Base-by-base conservation (phyloP, 371 early-diverging fungal species). In the Chytridium lagenaria region DNA sequence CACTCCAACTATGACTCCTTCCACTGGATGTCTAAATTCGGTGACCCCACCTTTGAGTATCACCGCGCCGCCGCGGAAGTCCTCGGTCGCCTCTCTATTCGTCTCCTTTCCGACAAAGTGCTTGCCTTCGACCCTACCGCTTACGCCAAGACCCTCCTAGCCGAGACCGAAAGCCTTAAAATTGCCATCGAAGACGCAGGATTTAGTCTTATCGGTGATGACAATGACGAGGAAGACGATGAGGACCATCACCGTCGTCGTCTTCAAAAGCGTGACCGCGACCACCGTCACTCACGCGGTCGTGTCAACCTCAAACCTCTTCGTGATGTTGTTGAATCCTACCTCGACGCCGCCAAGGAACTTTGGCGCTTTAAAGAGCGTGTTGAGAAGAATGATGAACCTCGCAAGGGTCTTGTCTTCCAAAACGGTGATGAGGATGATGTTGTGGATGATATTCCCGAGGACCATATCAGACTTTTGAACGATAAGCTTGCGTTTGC, bases 11-110 rank as follows among this genome's bases (percentile, higher is more conserved):
- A 85, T 77, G 77, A 89, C 74, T 80, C 80, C 67, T 77, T 86
- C 72, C 84, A 88, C 68, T 88, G 90, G 84, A 90, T 91, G 88
- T 79, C 82, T 22, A 83, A 86, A 61, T 90, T 84, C 77, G 86
- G 90, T 22, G 92, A 91, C 69, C 89, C 92, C 1, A 77, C 75
- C 0, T 89, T 86, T 71, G 64, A 80, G 44, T 89, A 89, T 63
- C 90, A 91, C 71, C 78, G 79, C 68, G 74, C 89, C 1, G 76
- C 86, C 64, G 71, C 71, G 16, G 36, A 67, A 30, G 33, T 75
- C 34, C 28, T 37, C 16, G 75, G 72, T 0, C 26, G 3, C 7
- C 1, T 75, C 15, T 12, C 52, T 22, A 40, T 75, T 10, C 7
- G 51, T 10, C 52, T 75, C 44, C 65, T 50, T 22, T 3, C 10